Evolutionary conservation across 257 asterid species (phyloP).

Genomic region (Capsicum chinense): DNA sequence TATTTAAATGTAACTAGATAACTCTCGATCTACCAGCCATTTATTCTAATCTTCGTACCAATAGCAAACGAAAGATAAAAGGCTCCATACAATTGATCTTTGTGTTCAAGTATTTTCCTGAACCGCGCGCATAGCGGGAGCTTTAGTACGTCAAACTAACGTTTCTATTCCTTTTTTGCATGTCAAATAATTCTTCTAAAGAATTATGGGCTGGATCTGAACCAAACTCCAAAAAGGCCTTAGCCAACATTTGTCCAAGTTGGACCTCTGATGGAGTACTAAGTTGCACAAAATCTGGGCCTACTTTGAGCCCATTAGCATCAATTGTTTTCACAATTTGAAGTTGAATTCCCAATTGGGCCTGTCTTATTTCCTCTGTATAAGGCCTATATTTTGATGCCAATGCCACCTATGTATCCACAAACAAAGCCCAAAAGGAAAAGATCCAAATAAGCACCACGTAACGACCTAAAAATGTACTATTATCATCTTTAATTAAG

Average conservation of each 20-base stretch:
- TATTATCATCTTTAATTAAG: neutral
- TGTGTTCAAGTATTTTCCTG: too few relatives aligned
- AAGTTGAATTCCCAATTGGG: conserved; percentile 32
- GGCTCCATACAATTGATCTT: too few relatives aligned
- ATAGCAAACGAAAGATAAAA: too few relatives aligned
- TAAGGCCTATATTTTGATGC: conserved; percentile 40
- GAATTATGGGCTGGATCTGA: neutral
- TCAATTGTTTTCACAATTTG: conserved; percentile 41
- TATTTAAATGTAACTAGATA: too few relatives aligned
- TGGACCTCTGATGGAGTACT: conserved; percentile 41
- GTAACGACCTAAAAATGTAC: neutral
- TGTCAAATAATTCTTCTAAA: too few relatives aligned
- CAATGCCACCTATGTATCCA: conserved; percentile 40
- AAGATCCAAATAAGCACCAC: neutral
- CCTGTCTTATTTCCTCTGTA: conserved; percentile 35
- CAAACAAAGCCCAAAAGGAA: conserved; percentile 16
- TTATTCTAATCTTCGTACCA: too few relatives aligned
- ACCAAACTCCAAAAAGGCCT: conserved; percentile 34
- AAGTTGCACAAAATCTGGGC: conserved; percentile 44
- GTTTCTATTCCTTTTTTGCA: too few relatives aligned
- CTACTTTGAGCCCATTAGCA: conserved; percentile 39
- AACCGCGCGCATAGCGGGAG: too few relatives aligned
- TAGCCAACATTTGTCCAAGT: conserved; percentile 45
- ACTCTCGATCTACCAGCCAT: too few relatives aligned
- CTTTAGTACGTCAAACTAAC: too few relatives aligned